These are phyloP conservation scores for Nothophoma quercina DNA, from an alignment of 2,329 filamentous ascomycete genomes.

Conservation along the genomic window DNA sequence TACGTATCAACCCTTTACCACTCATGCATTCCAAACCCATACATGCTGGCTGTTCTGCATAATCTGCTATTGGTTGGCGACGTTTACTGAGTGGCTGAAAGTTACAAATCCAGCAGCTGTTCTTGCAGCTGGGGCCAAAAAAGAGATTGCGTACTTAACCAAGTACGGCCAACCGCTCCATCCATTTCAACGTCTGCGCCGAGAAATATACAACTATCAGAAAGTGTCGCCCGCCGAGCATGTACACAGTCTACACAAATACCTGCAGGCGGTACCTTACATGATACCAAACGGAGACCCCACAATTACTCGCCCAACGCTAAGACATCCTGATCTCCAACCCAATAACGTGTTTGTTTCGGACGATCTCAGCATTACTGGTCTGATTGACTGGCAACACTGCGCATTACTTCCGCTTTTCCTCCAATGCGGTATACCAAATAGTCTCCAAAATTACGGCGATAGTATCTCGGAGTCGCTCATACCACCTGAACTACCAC, in stretches of 20 bases:
- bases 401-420: slow-evolving; percentile 48
- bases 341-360: slow-evolving; percentile 37
- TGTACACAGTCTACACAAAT: slow-evolving; percentile 40
- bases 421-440: slow-evolving; percentile 49
- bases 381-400: slow-evolving; percentile 55
- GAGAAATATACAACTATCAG: slow-evolving; percentile 43
- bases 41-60: no score
- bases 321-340: slow-evolving; percentile 48
- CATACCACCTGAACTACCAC: slow-evolving; percentile 31
- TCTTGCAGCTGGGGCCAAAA: slow-evolving; percentile 41
- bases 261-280: slow-evolving; percentile 32
- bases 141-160: slow-evolving; percentile 42
- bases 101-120: slow-evolving; percentile 32
- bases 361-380: slow-evolving; percentile 43
- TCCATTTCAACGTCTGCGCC: slow-evolving; percentile 40
- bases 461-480: slow-evolving; percentile 38
- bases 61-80: no score
- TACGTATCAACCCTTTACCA: slow-evolving; percentile 27
- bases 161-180: slow-evolving; percentile 39
- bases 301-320: slow-evolving; percentile 26
- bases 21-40: not conserved
- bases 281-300: slow-evolving; percentile 27
- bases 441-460: slow-evolving; percentile 52
- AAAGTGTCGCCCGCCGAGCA: slow-evolving; percentile 38
- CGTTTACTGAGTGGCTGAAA: slow-evolving; percentile 27